Base-by-base conservation (phyloP, 257 asterid species). In the Cynanchum wilfordii region DNA sequence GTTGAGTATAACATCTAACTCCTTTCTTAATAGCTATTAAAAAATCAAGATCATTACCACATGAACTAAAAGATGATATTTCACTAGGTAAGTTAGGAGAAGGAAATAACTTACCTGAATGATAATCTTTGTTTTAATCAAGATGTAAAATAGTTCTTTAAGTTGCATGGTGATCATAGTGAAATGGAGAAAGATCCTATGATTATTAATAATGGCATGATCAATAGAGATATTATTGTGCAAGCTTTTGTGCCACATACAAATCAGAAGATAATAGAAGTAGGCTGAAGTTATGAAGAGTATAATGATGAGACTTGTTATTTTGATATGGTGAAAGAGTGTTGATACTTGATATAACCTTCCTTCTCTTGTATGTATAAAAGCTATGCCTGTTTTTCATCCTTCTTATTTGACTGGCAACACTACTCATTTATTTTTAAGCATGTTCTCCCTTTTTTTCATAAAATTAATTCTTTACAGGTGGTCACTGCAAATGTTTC, bases 401-500 rank as follows among this genome's bases (percentile, higher is more conserved):
- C 24, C 42, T 10, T 30, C 44, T 60, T 60, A n/a, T 60, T 60
- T 29, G 10, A 58, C 65, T 11, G 16, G 9, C 33, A 29, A 30
- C 44, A 17, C 25, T 16, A 27, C 16, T 8, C 13, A 20, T 36
- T 33, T 15, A 36, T 36, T 64, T 64, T 8, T 64, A 64, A 36
- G 24, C 12, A 29, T 64, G 20, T 64, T 3, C 50, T 19, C 2
- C 6, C 3, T 62, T 62, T 62, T 30, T 15, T 2, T 58, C 5
- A 13, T 29, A 27, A 36, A n/a, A 27, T 5, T 63, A 42, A 42
- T 76, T 50, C 19, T 79, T 55, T 75, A 56, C 87, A 94, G 99
- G 90, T 84, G 68, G 99, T 89, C 59, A 94, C 87, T 78, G 97
- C 97, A 45, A 94, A 91, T 68, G 99, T 94, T 52, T 94, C 99